Evolutionary conservation across 768 basidiomycete genomes (phyloP).

Genomic region (Boletus rubescentipes): DNA sequence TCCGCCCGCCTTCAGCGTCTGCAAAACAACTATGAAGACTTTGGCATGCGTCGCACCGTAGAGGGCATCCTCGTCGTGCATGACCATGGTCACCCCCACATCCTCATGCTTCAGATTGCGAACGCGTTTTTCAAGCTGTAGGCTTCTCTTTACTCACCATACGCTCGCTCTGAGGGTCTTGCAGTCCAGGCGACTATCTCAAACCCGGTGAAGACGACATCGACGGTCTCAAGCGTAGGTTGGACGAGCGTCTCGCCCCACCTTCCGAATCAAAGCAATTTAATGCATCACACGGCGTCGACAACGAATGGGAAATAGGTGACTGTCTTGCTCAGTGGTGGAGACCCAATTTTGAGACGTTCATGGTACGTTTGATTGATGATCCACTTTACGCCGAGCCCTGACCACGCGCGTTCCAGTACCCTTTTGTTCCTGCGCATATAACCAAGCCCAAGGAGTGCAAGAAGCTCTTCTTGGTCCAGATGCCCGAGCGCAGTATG

Average conservation of each 20-base stretch:
- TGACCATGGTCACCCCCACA: slow-evolving; percentile 96
- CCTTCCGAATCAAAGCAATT: slow-evolving; percentile 72
- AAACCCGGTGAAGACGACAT: slow-evolving; percentile 94
- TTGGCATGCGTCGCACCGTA: slow-evolving; percentile 94
- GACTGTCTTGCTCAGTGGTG: slow-evolving; percentile 99
- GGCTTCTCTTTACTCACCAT: slow-evolving; percentile 26
- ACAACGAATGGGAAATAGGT: slow-evolving; percentile 94
- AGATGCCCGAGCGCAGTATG: slow-evolving; percentile 93
- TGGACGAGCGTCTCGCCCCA: slow-evolving; percentile 88
- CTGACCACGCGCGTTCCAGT: slow-evolving; percentile 45
- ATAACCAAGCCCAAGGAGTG: slow-evolving; percentile 98
- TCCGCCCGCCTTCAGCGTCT: slow-evolving; percentile 91
- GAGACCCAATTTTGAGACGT: slow-evolving; percentile 97
- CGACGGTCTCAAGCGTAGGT: slow-evolving; percentile 82
- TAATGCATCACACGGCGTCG: slow-evolving; percentile 70
- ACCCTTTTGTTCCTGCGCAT: slow-evolving; percentile 92
- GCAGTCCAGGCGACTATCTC: slow-evolving; percentile 95
- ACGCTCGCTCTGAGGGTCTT: neutral
- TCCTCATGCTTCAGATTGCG: slow-evolving; percentile 97
- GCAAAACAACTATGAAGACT: slow-evolving; percentile 95
- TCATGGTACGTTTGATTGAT: slow-evolving; percentile 69
- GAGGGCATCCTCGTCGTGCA: slow-evolving; percentile 80
- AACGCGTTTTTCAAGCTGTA: slow-evolving; percentile 99
- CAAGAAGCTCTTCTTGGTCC: slow-evolving; percentile 93
- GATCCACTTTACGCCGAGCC: neutral